A percentile compares a stretch with the other conserved stretches of the same genome.
These are phyloP conservation scores for Herpotrichia juniperi DNA, from an alignment of 2,329 filamentous ascomycete species.

Conservation along the genomic window DNA sequence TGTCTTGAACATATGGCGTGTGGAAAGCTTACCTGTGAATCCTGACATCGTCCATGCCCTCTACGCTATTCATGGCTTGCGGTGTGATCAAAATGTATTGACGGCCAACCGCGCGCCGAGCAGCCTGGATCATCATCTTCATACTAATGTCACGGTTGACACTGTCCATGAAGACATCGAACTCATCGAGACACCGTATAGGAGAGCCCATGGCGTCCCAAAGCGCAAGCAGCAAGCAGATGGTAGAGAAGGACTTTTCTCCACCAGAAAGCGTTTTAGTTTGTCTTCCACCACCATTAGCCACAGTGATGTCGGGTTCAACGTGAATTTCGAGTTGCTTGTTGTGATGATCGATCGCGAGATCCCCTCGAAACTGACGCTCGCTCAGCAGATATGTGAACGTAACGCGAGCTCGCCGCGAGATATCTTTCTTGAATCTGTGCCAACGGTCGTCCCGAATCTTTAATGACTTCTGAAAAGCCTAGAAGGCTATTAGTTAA, in stretches of 20 bases:
- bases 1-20: not conserved
- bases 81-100: slow-evolving; percentile 98
- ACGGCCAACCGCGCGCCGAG: slow-evolving; percentile 82
- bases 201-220: slow-evolving; percentile 99
- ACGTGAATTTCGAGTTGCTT: slow-evolving; percentile 77
- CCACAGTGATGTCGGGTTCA: slow-evolving; percentile 72
- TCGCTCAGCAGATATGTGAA: slow-evolving; percentile 91
- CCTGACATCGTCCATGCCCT: slow-evolving; percentile 72
- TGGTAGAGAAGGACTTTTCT: slow-evolving; percentile 97
- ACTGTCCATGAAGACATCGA: slow-evolving; percentile 99
- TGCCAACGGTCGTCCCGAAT: slow-evolving; percentile 78
- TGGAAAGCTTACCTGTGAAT: slow-evolving; percentile 68
- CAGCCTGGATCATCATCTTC: slow-evolving; percentile 88
- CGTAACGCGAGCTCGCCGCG: slow-evolving; percentile 80
- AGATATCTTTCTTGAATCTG: slow-evolving; percentile 82
- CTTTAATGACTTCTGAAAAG: slow-evolving; percentile 65
- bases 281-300: slow-evolving; percentile 73
- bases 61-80: slow-evolving; percentile 72
- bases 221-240: slow-evolving; percentile 87
- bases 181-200: slow-evolving; percentile 93
- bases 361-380: slow-evolving; percentile 82
- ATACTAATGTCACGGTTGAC: slow-evolving; percentile 94
- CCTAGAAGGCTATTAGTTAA: slow-evolving; percentile 36
- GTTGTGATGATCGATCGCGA: slow-evolving; percentile 77
- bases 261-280: slow-evolving; percentile 94